Conservation (phyloP, 2,329 filamentous ascomycete species). For the Fusarium caatingaense region DNA sequence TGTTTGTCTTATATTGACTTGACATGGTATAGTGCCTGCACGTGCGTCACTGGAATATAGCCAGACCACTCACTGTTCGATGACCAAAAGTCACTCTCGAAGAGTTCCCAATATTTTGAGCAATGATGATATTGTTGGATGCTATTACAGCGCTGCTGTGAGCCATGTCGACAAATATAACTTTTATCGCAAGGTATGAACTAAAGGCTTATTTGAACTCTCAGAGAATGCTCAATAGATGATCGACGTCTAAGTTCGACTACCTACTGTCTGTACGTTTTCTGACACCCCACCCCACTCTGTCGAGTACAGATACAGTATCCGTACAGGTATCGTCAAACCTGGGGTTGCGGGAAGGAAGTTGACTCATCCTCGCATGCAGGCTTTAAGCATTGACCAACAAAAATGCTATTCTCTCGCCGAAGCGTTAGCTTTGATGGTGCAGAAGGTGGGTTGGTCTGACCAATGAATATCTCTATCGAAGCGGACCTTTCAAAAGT, state of each 20-base stretch:
- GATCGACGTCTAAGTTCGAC: neutral
- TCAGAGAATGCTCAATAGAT: neutral
- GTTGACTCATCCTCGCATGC: constrained; percentile 50
- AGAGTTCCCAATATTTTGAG: neutral
- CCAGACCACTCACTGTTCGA: constrained; percentile 12
- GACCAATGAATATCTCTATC: constrained; percentile 45
- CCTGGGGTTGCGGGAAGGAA: constrained; percentile 41
- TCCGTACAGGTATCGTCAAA: constrained; percentile 18
- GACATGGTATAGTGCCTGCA: neutral
- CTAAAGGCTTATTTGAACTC: neutral
- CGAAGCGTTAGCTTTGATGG: constrained; percentile 49
- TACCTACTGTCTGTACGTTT: neutral
- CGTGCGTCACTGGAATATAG: neutral
- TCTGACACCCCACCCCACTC: neutral
- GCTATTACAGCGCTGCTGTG: neutral
- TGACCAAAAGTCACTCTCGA: constrained; percentile 3
- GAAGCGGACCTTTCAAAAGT: constrained; percentile 18
- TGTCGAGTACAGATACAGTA: too few relatives aligned
- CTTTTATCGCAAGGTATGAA: neutral
- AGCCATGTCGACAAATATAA: neutral
- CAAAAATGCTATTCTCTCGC: constrained; percentile 47
- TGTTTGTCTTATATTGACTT: neutral
- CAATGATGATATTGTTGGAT: constrained; percentile 3
- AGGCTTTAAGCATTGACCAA: constrained; percentile 49
- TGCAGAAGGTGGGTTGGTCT: constrained; percentile 40